Base-by-base conservation (phyloP, 2,329 filamentous ascomycete genomes). In the Pestalotiopsis fici region DNA sequence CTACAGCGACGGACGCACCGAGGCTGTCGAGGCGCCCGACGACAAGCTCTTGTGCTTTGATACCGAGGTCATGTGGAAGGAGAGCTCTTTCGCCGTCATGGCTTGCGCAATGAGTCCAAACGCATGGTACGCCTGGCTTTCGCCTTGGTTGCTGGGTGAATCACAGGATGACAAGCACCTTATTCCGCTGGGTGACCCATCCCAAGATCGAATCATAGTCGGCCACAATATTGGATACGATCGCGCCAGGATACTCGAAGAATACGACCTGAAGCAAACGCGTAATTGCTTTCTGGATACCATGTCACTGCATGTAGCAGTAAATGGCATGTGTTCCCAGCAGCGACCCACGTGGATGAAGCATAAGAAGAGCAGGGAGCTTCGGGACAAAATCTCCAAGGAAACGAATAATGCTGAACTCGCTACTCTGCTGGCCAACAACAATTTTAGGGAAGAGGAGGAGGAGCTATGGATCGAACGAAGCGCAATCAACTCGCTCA, bases 301-400 rank as follows among this genome's bases (percentile, higher is more conserved):
- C 35, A 99, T 99, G 96, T 98, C 95, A 1, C 83, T 99, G 23
- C 96, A 99, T 77, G 95, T 97, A 7, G 97, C 97, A 2, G 95
- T 97, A 27, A 99, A 99, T 77, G 96, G 96, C 69, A 99, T 99
- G 96, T 99, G 96, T 80, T 98, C 96, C 25, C 91, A 93, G 71
- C 96, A 99, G 79, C 88, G 96, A 62, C 96, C 97, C 9, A 97
- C 93, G 0, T 99, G 96, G 96, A 94, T 98, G 91, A 97, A 93
- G 78, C 93, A 97, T 79, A 93, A 94, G 77, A 99, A 99, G 82
- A 94, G 91, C 71, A 87, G 91, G 67, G 95, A 98, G 75, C 75
- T 95, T 59, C 86, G 93, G 62, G 95, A 98, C 69, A 92, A 91
- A 74, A 90, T 95, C 60, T 88, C 92, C 4, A 90, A 85, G 61